Conservation (phyloP, 2,329 filamentous ascomycete genomes). For the Grosmannia huntii region DNA sequence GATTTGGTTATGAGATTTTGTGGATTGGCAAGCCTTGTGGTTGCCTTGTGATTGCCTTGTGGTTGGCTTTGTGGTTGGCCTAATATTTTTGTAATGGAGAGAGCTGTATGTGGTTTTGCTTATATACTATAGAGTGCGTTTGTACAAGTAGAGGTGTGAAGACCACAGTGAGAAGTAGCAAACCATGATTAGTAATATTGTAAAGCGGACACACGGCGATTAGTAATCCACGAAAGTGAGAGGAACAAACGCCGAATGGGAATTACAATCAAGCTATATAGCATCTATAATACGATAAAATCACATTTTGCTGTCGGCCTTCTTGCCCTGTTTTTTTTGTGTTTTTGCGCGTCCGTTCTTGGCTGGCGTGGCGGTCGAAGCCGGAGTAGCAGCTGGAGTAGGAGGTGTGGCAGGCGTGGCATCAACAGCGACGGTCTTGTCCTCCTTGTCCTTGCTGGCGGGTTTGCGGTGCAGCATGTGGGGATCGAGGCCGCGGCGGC, state of each 20-base stretch:
- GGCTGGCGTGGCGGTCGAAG: not conserved
- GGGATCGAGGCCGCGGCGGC: conserved; percentile 62
- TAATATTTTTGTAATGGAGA: not conserved
- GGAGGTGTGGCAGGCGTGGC: not conserved
- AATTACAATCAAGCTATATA: not conserved
- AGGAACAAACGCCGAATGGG: not conserved
- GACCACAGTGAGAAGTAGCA: not conserved
- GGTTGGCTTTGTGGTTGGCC: not conserved
- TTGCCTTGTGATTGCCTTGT: too few relatives aligned
- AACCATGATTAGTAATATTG: not conserved
- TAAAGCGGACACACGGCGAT: not conserved
- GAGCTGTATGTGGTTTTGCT: not conserved
- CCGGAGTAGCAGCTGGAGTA: too few relatives aligned
- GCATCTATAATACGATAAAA: not conserved
- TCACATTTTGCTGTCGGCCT: not conserved
- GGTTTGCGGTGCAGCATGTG: conserved; percentile 35
- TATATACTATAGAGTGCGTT: conserved; percentile 1
- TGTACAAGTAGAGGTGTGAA: not conserved
- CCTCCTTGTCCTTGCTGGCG: conserved; percentile 6
- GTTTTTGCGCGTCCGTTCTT: conserved; percentile 12
- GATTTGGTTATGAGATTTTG: conserved; percentile 10
- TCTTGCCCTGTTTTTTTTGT: not conserved
- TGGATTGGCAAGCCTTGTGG: conserved; percentile 5
- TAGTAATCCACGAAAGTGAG: not conserved
- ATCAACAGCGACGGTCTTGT: not conserved